Percentiles rank a stretch among this genome's conserved stretches.
Evolutionary conservation across 2,329 filamentous ascomycete genomes (phyloP).

Genomic region (Venturia effusa): DNA sequence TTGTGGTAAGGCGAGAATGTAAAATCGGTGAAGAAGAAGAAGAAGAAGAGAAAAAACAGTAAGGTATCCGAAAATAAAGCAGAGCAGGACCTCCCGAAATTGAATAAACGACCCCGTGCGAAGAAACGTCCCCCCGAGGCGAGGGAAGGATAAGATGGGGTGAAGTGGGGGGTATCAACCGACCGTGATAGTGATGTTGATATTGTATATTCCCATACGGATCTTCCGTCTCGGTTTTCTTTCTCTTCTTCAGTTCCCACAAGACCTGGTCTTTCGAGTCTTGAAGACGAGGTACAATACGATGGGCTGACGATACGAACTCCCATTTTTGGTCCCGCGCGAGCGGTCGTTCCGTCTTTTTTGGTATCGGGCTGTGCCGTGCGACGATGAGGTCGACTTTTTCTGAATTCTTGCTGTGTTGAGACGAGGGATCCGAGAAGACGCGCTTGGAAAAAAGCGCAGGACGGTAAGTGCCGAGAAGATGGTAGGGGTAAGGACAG

Average conservation of each 20-base stretch:
- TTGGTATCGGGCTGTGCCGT: background rate
- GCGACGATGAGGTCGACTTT: conserved; percentile 5
- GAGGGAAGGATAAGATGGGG: no score
- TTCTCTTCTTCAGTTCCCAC: background rate
- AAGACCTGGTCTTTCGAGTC: background rate
- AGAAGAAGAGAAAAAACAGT: background rate
- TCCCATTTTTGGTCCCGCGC: background rate
- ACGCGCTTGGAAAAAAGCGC: background rate
- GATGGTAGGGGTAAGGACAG: background rate
- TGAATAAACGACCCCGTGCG: background rate
- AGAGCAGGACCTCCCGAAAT: background rate
- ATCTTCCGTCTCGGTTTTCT: background rate
- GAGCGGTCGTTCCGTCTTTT: background rate
- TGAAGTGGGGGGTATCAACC: background rate
- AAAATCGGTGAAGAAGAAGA: no score
- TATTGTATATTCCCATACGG: background rate
- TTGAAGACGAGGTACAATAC: background rate
- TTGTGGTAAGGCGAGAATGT: no score
- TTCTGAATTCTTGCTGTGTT: background rate
- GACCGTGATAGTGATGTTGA: background rate
- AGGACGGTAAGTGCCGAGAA: background rate
- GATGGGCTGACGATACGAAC: background rate
- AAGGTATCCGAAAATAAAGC: background rate
- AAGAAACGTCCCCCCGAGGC: no score
- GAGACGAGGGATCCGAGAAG: background rate